Conservation (phyloP, 352 stramenopile species). For the Pythium monospermum region DNA sequence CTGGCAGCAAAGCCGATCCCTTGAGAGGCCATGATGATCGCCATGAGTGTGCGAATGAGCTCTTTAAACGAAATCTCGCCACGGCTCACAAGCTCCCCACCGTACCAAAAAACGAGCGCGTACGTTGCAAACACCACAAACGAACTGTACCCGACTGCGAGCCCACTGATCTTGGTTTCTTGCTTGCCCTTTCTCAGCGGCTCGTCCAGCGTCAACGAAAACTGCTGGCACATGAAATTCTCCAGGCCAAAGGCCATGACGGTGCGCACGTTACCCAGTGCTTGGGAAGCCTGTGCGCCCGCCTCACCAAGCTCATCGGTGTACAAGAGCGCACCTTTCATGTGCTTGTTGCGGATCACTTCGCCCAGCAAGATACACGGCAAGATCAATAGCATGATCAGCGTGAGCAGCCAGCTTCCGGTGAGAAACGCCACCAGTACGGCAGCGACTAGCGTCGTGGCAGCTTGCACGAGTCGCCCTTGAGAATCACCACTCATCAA, state of each 20-base stretch:
- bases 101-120: constrained; percentile 62
- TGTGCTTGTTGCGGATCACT: constrained; percentile 23
- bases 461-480: constrained; percentile 27
- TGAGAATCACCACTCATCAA: constrained; percentile 42
- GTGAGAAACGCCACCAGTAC: constrained; percentile 46
- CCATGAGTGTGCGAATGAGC: constrained; percentile 50
- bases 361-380: constrained; percentile 42
- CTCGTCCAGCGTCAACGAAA: constrained; percentile 20
- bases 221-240: constrained; percentile 19
- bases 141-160: constrained; percentile 68
- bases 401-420: constrained; percentile 52
- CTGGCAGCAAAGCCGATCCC: constrained; percentile 34
- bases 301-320: constrained; percentile 26
- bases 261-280: constrained; percentile 45
- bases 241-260: constrained; percentile 39
- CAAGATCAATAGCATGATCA: constrained; percentile 50
- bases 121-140: constrained; percentile 49
- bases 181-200: constrained; percentile 25
- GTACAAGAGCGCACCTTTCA: constrained; percentile 17
- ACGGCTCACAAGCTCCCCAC: constrained; percentile 38
- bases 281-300: constrained; percentile 42
- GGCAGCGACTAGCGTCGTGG: constrained; percentile 39
- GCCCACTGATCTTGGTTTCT: constrained; percentile 36
- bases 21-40: constrained; percentile 46
- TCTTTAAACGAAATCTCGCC: constrained; percentile 34